Percentiles rank a stretch among this genome's conserved stretches.
Evolutionary conservation across 371 early-diverging fungal genomes (phyloP).

Genomic region (Mortierella sp.): DNA sequence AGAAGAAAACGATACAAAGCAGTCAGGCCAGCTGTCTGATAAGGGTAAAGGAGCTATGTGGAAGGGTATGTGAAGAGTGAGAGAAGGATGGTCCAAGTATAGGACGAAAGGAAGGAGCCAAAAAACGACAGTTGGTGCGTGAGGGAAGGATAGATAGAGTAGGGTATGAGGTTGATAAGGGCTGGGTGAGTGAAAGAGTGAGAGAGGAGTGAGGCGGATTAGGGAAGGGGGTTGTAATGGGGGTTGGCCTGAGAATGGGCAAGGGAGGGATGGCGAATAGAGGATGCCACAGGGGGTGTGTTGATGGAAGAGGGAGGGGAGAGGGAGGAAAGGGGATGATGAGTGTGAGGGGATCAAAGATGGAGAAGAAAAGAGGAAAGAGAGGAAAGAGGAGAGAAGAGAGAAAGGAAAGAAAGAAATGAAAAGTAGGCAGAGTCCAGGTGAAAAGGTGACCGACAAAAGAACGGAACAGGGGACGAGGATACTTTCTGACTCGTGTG

Average conservation of each 20-base stretch:
- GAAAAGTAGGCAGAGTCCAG: background rate
- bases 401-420: background rate
- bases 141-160: background rate
- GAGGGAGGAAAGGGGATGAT: background rate
- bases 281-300: slow-evolving; percentile 20
- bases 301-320: slow-evolving; percentile 5
- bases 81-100: background rate
- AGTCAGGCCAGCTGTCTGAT: slow-evolving; percentile 54
- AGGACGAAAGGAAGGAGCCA: background rate
- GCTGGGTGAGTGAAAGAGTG: background rate
- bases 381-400: background rate
- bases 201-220: slow-evolving; percentile 11
- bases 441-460: background rate
- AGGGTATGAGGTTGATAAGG: background rate
- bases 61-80: background rate
- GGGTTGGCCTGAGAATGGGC: slow-evolving; percentile 18
- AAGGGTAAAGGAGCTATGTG: slow-evolving; percentile 1
- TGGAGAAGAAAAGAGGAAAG: background rate
- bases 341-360: slow-evolving; percentile 7
- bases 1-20: slow-evolving; percentile 10
- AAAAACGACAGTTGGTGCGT: background rate
- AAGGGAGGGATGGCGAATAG: slow-evolving; percentile 31
- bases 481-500: no score
- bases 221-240: background rate
- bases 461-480: background rate